A percentile compares a stretch with the other conserved stretches of the same genome.
Evolutionary conservation across 1,139 yeast genomes (phyloP).

Genomic region (Yamadazyma diddensiae): DNA sequence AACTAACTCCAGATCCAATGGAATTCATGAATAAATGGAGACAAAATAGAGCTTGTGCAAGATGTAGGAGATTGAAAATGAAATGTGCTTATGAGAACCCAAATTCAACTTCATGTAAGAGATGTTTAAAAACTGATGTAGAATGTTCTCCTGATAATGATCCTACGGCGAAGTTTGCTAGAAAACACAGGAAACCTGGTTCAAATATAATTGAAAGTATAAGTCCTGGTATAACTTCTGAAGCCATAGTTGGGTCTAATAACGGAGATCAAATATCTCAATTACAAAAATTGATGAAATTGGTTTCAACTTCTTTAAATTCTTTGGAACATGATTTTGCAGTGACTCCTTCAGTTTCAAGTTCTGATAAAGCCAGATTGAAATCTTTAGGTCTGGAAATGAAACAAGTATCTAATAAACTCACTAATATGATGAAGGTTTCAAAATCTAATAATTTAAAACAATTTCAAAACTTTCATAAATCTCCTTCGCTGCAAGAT

Average conservation of each 20-base stretch:
- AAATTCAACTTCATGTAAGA: slow-evolving; percentile 36
- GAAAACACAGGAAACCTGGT: slow-evolving; percentile 16
- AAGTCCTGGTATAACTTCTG: slow-evolving; percentile 16
- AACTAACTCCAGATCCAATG: slow-evolving; percentile 1
- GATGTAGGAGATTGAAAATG: slow-evolving; percentile 55
- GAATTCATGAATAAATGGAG: slow-evolving; percentile 37
- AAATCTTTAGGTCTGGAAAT: slow-evolving; percentile 7
- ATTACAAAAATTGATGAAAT: slow-evolving; percentile 13
- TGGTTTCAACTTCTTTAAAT: slow-evolving; percentile 13
- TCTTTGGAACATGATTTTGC: slow-evolving; percentile 16
- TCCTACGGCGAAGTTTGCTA: slow-evolving; percentile 38
- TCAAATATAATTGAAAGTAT: slow-evolving; percentile 11
- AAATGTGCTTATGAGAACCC: slow-evolving; percentile 54
- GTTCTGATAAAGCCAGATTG: slow-evolving; percentile 9
- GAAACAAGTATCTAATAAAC: slow-evolving; percentile 5
- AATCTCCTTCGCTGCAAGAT: slow-evolving; percentile 13
- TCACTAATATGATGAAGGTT: slow-evolving; percentile 10
- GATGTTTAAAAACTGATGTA: slow-evolving; percentile 45
- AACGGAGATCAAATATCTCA: slow-evolving; percentile 16
- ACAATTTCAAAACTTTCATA: slow-evolving; percentile 17
- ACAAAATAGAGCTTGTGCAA: slow-evolving; percentile 51
- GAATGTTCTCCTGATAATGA: slow-evolving; percentile 48
- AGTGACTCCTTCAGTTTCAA: slow-evolving; percentile 12
- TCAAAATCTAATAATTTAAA: slow-evolving; percentile 10
- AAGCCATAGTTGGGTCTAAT: slow-evolving; percentile 13